phyloP scores from a whole-genome alignment of 2,329 filamentous ascomycete species.

The Beauveria asiatica region DNA sequence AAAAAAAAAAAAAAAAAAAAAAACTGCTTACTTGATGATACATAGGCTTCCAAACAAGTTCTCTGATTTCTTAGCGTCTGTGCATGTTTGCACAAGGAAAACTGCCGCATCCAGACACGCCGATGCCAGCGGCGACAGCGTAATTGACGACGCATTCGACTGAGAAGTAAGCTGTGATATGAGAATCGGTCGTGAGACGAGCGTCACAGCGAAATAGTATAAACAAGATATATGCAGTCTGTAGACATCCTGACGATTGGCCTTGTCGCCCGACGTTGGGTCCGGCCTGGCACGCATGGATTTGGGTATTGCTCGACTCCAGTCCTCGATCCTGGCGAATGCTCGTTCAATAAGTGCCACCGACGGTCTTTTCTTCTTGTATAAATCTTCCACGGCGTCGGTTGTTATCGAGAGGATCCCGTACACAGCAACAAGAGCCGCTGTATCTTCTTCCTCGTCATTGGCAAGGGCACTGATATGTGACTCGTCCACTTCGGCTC shows the following conservation, averaged over 20 bases:
- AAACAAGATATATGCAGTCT: conserved; percentile 47
- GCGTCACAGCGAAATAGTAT: conserved; percentile 51
- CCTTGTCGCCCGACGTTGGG: conserved; percentile 17
- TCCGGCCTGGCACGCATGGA: conserved; percentile 20
- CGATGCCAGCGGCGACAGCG: conserved; percentile 32
- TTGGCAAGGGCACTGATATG: conserved; percentile 17
- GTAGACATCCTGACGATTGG: conserved; percentile 27
- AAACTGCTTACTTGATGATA: conserved; percentile 42
- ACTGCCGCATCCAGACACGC: conserved; percentile 48
- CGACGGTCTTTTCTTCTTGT: conserved; percentile 28
- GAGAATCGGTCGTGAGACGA: conserved; percentile 47
- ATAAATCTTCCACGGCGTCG: conserved; percentile 32
- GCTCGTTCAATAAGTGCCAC: conserved; percentile 29
- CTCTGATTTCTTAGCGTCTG: conserved; percentile 35
- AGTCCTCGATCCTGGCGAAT: conserved; percentile 33
- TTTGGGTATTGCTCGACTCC: conserved; percentile 36
- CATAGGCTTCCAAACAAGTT: conserved; percentile 47
- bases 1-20: neutral
- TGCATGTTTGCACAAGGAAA: conserved; percentile 46
- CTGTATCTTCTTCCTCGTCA: conserved; percentile 11
- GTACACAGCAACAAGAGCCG: conserved; percentile 26
- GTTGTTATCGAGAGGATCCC: conserved; percentile 35
- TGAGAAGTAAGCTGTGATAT: conserved; percentile 39
- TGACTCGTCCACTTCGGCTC: conserved; percentile 19
- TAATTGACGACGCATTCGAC: conserved; percentile 19